phyloP scores from a whole-genome alignment of 2,329 filamentous ascomycete species.

The Cladosporium cucumerinum region DNA sequence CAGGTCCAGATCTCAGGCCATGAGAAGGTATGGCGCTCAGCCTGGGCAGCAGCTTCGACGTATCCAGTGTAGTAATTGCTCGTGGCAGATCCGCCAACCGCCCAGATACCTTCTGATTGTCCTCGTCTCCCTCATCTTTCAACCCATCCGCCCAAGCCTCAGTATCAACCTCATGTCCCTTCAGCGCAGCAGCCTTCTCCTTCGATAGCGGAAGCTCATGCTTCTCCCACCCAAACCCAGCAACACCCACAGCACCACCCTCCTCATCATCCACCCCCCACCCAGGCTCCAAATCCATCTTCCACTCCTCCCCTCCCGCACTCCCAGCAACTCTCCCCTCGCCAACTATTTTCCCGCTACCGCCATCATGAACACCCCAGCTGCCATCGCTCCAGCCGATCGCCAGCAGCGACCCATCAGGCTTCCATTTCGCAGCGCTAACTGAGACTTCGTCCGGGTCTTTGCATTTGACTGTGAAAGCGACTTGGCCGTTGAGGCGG shows the following conservation, averaged over 20 bases:
- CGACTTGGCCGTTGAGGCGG: slow-evolving; percentile 70
- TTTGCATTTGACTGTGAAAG: slow-evolving; percentile 53
- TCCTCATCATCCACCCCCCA: slow-evolving; percentile 17
- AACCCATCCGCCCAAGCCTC: slow-evolving; percentile 28
- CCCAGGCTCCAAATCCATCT: slow-evolving; percentile 22
- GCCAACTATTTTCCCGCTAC: slow-evolving; percentile 24
- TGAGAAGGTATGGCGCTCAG: slow-evolving; percentile 49
- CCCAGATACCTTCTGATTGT: slow-evolving; percentile 39
- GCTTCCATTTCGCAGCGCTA: slow-evolving; percentile 45
- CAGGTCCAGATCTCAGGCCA: slow-evolving; percentile 43
- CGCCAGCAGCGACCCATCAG: slow-evolving; percentile 56
- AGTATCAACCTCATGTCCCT: slow-evolving; percentile 17
- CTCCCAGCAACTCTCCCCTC: slow-evolving; percentile 5
- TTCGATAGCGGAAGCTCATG: background rate
- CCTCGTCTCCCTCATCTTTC: slow-evolving; percentile 16
- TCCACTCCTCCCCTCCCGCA: slow-evolving; percentile 20
- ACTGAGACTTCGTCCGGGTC: slow-evolving; percentile 32
- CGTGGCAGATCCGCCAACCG: slow-evolving; percentile 53
- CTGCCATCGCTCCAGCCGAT: slow-evolving; percentile 80
- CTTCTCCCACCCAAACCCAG: slow-evolving; percentile 26
- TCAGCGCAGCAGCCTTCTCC: background rate
- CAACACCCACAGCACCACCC: slow-evolving; percentile 1
- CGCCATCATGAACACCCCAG: slow-evolving; percentile 39
- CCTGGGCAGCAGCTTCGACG: slow-evolving; percentile 72
- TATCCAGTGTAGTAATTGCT: slow-evolving; percentile 70